Evolutionary conservation across 2,329 filamentous ascomycete species (phyloP).

Genomic region (Huntiella moniliformis): DNA sequence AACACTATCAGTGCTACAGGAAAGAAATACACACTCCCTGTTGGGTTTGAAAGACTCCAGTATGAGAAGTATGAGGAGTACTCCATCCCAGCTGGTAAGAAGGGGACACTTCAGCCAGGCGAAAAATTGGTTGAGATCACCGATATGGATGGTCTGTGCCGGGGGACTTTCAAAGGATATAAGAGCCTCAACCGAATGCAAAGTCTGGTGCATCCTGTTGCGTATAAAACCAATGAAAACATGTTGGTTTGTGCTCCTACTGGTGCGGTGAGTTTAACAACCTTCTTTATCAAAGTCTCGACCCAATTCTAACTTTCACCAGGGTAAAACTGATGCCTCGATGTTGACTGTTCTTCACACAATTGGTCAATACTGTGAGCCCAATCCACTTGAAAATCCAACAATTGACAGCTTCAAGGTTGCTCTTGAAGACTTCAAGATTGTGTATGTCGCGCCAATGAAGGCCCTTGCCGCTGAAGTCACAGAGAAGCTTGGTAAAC

Average conservation of each 20-base stretch:
- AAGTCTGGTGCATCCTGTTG: constrained; percentile 85
- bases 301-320: neutral
- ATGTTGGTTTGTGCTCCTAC: constrained; percentile 98
- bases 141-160: constrained; percentile 75
- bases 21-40: constrained; percentile 63
- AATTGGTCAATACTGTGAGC: constrained; percentile 65
- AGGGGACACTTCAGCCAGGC: constrained; percentile 52
- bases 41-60: constrained; percentile 53
- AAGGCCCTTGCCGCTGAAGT: constrained; percentile 94
- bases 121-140: constrained; percentile 61
- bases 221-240: constrained; percentile 90
- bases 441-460: constrained; percentile 98
- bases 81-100: constrained; percentile 61
- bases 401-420: constrained; percentile 63
- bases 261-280: constrained; percentile 46
- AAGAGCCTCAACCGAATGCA: constrained; percentile 94
- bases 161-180: constrained; percentile 85
- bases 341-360: constrained; percentile 92
- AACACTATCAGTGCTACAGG: constrained; percentile 69
- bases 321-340: constrained; percentile 93
- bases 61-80: constrained; percentile 75
- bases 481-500: constrained; percentile 80
- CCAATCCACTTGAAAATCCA: constrained; percentile 59
- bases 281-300: neutral
- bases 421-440: constrained; percentile 81